Conservation (phyloP, 2,329 filamentous ascomycete species). For the Nigrospora sphaerica region DNA sequence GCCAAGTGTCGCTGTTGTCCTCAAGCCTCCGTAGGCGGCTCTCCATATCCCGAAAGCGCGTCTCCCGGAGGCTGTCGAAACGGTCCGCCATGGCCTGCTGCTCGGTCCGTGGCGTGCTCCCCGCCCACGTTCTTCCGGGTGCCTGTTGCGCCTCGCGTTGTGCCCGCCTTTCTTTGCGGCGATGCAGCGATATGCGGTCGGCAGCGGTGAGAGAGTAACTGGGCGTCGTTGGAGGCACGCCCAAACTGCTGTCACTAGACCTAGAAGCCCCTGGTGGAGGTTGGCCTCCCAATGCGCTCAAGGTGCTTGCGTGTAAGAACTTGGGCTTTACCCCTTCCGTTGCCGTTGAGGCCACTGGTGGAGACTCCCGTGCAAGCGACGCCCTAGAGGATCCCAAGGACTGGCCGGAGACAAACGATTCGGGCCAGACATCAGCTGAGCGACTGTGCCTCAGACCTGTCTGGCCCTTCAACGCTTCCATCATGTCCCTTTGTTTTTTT, state of each 20-base stretch:
- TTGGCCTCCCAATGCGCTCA: no score
- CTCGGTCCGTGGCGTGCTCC: conserved; percentile 13
- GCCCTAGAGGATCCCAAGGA: no score
- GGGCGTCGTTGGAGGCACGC: background rate
- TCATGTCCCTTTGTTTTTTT: conserved; percentile 14
- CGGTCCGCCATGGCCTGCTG: conserved; percentile 25
- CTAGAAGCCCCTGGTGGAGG: no score
- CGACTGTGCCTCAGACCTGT: background rate
- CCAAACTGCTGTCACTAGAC: background rate
- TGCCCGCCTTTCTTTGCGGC: conserved; percentile 8
- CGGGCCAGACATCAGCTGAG: background rate
- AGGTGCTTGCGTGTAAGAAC: no score
- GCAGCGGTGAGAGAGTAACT: background rate
- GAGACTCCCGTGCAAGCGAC: no score
- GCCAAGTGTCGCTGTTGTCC: conserved; percentile 37
- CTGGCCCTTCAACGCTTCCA: conserved; percentile 9
- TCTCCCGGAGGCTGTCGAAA: conserved; percentile 33
- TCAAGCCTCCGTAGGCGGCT: conserved; percentile 37
- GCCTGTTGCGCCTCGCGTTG: conserved; percentile 13
- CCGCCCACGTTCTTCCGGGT: conserved; percentile 14
- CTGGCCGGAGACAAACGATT: background rate
- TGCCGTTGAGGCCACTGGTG: no score
- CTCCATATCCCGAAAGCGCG: conserved; percentile 39
- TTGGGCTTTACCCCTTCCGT: no score
- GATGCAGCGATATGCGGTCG: conserved; percentile 7